Percentiles rank a stretch among this genome's conserved stretches.
These are phyloP conservation scores for Rhizoclosmatium globosum DNA, from an alignment of 192 early-diverging fungal genomes.

Conservation along the genomic window DNA sequence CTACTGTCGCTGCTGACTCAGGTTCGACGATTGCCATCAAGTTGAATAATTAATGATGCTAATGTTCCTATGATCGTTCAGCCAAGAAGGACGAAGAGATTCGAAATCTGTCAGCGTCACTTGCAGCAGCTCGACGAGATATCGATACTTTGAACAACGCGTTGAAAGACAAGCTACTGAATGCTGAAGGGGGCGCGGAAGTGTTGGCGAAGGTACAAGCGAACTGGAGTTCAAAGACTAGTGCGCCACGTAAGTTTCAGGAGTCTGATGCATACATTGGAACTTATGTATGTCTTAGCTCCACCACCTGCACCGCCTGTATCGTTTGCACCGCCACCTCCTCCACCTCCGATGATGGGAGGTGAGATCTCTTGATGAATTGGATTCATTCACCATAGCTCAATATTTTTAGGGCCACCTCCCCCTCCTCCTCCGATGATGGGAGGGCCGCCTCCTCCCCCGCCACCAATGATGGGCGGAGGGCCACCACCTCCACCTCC, in stretches of 20 bases:
- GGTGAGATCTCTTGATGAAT: not conserved
- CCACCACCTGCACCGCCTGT: constrained; percentile 39
- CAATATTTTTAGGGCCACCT: constrained; percentile 19
- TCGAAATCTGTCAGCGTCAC: constrained; percentile 20
- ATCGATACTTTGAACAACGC: constrained; percentile 39
- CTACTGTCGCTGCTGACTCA: constrained; percentile 5
- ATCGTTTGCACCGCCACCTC: constrained; percentile 39
- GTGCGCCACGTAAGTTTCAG: constrained; percentile 9
- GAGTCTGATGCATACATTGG: not conserved
- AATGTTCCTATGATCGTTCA: not conserved
- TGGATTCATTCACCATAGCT: too few relatives aligned
- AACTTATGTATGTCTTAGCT: not conserved
- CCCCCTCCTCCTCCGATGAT: constrained; percentile 50
- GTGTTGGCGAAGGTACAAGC: constrained; percentile 16
- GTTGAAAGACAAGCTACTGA: constrained; percentile 38
- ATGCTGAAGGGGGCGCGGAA: constrained; percentile 33
- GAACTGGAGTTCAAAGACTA: constrained; percentile 20
- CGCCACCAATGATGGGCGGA: constrained; percentile 38
- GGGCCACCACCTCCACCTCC: constrained; percentile 48
- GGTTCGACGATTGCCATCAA: not conserved
- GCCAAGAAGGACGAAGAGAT: constrained; percentile 40
- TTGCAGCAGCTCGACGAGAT: constrained; percentile 39
- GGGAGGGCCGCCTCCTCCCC: constrained; percentile 38
- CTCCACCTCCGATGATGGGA: constrained; percentile 37
- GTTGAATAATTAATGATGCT: not conserved